A percentile compares a stretch with the other conserved stretches of the same genome.
phyloP scores from a whole-genome alignment of 495 filamentous ascomycete species.

The Cercophora sp. region DNA sequence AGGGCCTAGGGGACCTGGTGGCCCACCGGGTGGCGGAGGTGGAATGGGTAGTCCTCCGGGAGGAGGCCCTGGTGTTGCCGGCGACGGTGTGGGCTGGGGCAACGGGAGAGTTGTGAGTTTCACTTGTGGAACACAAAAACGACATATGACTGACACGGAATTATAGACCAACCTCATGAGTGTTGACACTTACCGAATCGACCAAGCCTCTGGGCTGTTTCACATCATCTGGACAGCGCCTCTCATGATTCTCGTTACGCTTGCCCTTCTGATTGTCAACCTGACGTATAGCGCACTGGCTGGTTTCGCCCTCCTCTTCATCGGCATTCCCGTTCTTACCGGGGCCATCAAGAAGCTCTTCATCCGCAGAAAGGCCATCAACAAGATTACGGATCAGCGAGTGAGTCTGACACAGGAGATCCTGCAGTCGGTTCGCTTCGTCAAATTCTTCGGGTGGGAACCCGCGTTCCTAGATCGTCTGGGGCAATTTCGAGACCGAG shows the following conservation, averaged over 20 bases:
- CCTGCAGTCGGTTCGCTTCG: slow-evolving; percentile 82
- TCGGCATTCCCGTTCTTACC: slow-evolving; percentile 72
- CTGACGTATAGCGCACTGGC: slow-evolving; percentile 82
- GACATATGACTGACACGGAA: slow-evolving; percentile 12
- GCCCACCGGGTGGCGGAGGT: neutral
- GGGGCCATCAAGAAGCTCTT: slow-evolving; percentile 70
- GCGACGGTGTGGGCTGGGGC: slow-evolving; percentile 76
- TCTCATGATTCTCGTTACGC: slow-evolving; percentile 68
- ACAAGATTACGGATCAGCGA: slow-evolving; percentile 86
- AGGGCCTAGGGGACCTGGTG: slow-evolving; percentile 27
- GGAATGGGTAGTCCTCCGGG: slow-evolving; percentile 24
- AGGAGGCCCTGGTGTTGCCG: slow-evolving; percentile 46
- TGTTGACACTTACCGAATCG: slow-evolving; percentile 85
- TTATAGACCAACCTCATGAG: slow-evolving; percentile 74
- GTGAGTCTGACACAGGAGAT: slow-evolving; percentile 93
- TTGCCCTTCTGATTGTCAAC: slow-evolving; percentile 77
- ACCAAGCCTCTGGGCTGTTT: slow-evolving; percentile 80
- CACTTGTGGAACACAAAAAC: neutral
- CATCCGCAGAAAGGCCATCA: slow-evolving; percentile 67
- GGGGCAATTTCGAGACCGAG: slow-evolving; percentile 62
- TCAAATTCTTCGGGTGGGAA: slow-evolving; percentile 97
- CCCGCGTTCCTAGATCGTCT: slow-evolving; percentile 76
- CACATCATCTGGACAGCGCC: slow-evolving; percentile 88
- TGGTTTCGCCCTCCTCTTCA: slow-evolving; percentile 75
- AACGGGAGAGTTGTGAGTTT: slow-evolving; percentile 69